A percentile compares a stretch with the other conserved stretches of the same genome.
These are phyloP conservation scores for Boletales sp. DNA, from an alignment of 768 basidiomycete species.

Conservation along the genomic window DNA sequence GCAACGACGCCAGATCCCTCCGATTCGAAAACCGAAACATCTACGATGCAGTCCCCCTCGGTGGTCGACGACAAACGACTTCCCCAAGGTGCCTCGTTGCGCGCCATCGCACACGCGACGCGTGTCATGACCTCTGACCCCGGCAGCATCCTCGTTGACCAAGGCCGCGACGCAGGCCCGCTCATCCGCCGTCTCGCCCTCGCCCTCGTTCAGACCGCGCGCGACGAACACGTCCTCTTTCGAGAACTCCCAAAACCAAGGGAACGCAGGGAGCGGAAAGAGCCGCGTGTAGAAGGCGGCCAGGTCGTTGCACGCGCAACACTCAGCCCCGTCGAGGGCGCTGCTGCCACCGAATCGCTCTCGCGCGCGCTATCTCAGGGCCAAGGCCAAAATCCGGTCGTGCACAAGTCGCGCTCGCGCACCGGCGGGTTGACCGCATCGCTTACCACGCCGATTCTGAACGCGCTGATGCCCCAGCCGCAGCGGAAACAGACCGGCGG, in stretches of 20 bases:
- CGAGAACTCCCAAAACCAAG: constrained; percentile 38
- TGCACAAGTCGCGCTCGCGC: constrained; percentile 35
- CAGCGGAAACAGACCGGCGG: constrained; percentile 39
- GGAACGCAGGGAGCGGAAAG: constrained; percentile 41
- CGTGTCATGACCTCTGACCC: constrained; percentile 85
- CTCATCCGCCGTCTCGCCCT: constrained; percentile 64
- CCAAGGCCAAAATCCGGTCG: constrained; percentile 12
- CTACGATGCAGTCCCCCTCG: constrained; percentile 25
- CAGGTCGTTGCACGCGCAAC: constrained; percentile 39
- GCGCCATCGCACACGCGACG: constrained; percentile 78
- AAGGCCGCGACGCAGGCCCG: constrained; percentile 58
- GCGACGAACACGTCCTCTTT: constrained; percentile 56
- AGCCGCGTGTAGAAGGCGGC: constrained; percentile 24
- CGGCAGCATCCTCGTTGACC: constrained; percentile 67
- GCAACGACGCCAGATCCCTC: constrained; percentile 19
- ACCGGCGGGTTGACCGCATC: constrained; percentile 34
- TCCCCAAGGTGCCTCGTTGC: constrained; percentile 62
- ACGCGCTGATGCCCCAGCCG: constrained; percentile 53
- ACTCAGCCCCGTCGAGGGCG: constrained; percentile 38
- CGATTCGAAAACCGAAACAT: constrained; percentile 25
- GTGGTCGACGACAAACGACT: constrained; percentile 27
- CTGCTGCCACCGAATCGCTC: constrained; percentile 43
- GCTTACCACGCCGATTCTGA: constrained; percentile 58
- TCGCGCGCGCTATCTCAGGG: constrained; percentile 44
- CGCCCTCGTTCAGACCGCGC: constrained; percentile 61